Conservation (phyloP, 1,139 yeast species). For the Kodamaea plutei region DNA sequence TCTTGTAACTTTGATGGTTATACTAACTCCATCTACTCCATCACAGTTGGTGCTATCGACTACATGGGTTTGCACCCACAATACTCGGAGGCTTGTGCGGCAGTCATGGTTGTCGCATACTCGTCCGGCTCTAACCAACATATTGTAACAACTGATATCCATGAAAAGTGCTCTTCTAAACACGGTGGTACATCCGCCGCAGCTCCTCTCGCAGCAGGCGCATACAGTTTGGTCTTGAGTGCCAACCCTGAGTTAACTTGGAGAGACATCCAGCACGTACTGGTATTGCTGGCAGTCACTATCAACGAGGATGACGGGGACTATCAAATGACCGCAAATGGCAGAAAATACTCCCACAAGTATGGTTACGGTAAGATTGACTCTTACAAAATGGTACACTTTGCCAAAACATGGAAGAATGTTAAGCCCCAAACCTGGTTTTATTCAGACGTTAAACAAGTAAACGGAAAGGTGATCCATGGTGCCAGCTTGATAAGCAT, state of each 20-base stretch:
- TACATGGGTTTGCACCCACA: conserved; percentile 79
- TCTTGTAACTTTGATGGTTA: conserved; percentile 97
- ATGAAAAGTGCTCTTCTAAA: conserved; percentile 59
- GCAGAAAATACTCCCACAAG: conserved; percentile 71
- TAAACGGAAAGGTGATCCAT: conserved; percentile 24
- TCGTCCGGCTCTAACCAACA: conserved; percentile 89
- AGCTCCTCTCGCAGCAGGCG: conserved; percentile 96
- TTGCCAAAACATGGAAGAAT: conserved; percentile 74
- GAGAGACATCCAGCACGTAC: conserved; percentile 91
- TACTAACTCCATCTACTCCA: conserved; percentile 91
- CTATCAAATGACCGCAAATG: conserved; percentile 62
- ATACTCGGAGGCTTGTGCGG: conserved; percentile 91
- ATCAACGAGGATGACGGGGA: conserved; percentile 63
- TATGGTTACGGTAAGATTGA: conserved; percentile 95
- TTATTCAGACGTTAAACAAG: conserved; percentile 43
- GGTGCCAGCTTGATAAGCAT: conserved; percentile 33
- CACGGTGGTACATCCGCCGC: conserved; percentile 99
- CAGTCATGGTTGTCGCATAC: conserved; percentile 94
- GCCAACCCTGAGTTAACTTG: conserved; percentile 87
- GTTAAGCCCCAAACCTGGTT: conserved; percentile 92
- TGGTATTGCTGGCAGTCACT: conserved; percentile 70
- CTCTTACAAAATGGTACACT: conserved; percentile 68
- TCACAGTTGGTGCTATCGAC: conserved; percentile 94
- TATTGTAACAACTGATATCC: conserved; percentile 87
- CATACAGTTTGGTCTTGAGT: conserved; percentile 75